Conservation (phyloP, 768 basidiomycete species). For the Inosperma sp. region DNA sequence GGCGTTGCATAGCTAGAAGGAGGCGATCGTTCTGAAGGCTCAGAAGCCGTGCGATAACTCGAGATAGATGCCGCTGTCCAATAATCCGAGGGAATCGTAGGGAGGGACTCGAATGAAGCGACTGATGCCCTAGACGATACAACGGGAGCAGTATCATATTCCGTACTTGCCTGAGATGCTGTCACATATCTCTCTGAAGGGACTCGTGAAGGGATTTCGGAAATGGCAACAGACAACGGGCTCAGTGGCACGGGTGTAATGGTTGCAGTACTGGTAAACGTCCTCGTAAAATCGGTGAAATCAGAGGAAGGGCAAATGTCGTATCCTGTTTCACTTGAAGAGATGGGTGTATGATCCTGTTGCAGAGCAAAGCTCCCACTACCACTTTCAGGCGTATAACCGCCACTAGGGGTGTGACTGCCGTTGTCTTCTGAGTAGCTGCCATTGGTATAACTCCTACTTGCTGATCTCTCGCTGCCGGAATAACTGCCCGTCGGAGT, state of each 20-base stretch:
- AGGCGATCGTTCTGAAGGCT: conserved; percentile 25
- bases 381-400: conserved; percentile 27
- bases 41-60: conserved; percentile 36
- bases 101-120: conserved; percentile 28
- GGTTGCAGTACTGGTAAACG: conserved; percentile 31
- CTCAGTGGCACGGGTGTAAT: conserved; percentile 27
- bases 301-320: conserved; percentile 53
- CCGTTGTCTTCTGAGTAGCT: conserved; percentile 25
- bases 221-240: conserved; percentile 26
- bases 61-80: conserved; percentile 37
- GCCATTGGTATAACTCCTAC: conserved; percentile 21
- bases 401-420: conserved; percentile 26
- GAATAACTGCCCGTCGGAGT: conserved; percentile 18
- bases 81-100: conserved; percentile 37
- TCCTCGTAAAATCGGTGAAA: conserved; percentile 37
- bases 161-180: conserved; percentile 47
- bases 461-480: conserved; percentile 9
- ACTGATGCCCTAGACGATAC: conserved; percentile 31
- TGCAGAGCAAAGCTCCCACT: conserved; percentile 19
- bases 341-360: conserved; percentile 29
- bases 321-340: conserved; percentile 48
- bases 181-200: conserved; percentile 41
- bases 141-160: conserved; percentile 40
- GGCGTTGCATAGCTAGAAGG: conserved; percentile 49
- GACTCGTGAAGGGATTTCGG: conserved; percentile 31